A percentile compares a stretch with the other conserved stretches of the same genome.
Conservation (phyloP, 2,329 filamentous ascomycete genomes). For the Calycina herbarum region DNA sequence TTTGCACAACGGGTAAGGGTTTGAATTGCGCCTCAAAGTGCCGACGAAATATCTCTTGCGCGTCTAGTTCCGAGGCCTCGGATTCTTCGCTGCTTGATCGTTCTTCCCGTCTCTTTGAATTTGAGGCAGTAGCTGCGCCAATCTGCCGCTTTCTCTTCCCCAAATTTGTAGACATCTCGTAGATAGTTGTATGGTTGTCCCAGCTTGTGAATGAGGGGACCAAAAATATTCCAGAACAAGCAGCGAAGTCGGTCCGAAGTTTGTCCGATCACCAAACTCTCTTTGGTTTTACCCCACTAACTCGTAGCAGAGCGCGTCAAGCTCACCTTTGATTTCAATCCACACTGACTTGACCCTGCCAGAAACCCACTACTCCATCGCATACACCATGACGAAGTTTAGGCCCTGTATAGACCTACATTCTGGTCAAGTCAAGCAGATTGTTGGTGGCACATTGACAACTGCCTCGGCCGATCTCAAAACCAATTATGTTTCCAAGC, state of each 20-base stretch:
- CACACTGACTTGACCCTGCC: slow-evolving; percentile 6
- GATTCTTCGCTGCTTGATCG: slow-evolving; percentile 27
- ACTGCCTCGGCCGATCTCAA: slow-evolving; percentile 65
- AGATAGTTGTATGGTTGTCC: neutral
- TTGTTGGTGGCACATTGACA: slow-evolving; percentile 90
- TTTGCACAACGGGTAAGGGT: slow-evolving; percentile 55
- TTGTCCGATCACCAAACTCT: slow-evolving; percentile 2
- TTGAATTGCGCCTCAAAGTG: slow-evolving; percentile 89
- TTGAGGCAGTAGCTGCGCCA: slow-evolving; percentile 25
- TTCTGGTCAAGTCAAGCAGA: slow-evolving; percentile 97
- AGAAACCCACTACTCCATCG: slow-evolving; percentile 10
- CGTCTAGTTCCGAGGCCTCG: slow-evolving; percentile 46
- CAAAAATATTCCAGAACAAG: slow-evolving; percentile 17
- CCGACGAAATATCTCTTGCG: slow-evolving; percentile 74
- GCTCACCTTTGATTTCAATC: too few species aligned
- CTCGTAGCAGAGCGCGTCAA: neutral
- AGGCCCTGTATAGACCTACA: slow-evolving; percentile 97
- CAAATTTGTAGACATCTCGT: slow-evolving; percentile 38
- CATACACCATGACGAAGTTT: slow-evolving; percentile 77
- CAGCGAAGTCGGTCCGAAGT: slow-evolving; percentile 17
- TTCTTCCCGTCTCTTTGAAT: slow-evolving; percentile 24
- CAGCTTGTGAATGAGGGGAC: slow-evolving; percentile 13
- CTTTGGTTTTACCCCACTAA: too few species aligned
- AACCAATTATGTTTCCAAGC: slow-evolving; percentile 89
- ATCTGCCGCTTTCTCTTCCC: slow-evolving; percentile 51